phyloP scores from a whole-genome alignment of 306 rosid genomes.

The Dalbergia cochinchinensis region DNA sequence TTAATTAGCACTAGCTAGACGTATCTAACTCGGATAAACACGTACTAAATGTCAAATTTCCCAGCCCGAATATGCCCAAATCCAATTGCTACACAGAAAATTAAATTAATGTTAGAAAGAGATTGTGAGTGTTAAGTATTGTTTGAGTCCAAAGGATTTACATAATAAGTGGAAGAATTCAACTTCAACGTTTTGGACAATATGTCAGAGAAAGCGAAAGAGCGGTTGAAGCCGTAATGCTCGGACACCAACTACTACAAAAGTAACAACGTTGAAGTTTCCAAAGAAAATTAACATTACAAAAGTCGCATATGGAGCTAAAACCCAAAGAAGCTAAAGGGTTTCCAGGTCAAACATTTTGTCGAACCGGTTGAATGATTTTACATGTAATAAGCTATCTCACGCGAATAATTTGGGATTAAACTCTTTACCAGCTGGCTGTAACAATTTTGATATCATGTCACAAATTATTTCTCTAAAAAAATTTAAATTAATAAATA shows the following conservation, averaged over 20 bases:
- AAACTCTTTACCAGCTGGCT: too few relatives aligned
- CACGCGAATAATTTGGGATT: too few relatives aligned
- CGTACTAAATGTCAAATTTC: slow-evolving; percentile 49
- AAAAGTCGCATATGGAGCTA: slow-evolving; percentile 53
- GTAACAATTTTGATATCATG: too few relatives aligned
- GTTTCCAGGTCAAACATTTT: slow-evolving; percentile 53
- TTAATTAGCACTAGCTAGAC: not conserved
- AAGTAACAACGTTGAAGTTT: slow-evolving; percentile 64
- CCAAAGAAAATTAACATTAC: slow-evolving; percentile 24
- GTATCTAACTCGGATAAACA: slow-evolving; percentile 42
- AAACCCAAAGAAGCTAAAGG: not conserved
- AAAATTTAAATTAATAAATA: too few relatives aligned
- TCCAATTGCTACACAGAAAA: slow-evolving; percentile 47
- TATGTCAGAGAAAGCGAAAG: slow-evolving; percentile 47
- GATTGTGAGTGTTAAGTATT: slow-evolving; percentile 23
- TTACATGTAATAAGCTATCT: too few relatives aligned
- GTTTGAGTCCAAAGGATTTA: not conserved
- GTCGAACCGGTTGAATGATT: not conserved
- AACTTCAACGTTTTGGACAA: slow-evolving; percentile 70
- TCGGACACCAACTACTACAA: slow-evolving; percentile 53
- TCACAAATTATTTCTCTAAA: too few relatives aligned
- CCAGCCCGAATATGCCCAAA: slow-evolving; percentile 13
- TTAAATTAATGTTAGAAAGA: slow-evolving; percentile 23
- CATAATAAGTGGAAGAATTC: slow-evolving; percentile 64
- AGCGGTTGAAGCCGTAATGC: slow-evolving; percentile 63